A percentile compares a stretch with the other conserved stretches of the same genome.
phyloP scores from a whole-genome alignment of 1,284 basidiomycete genomes.

The Chiua sp. region DNA sequence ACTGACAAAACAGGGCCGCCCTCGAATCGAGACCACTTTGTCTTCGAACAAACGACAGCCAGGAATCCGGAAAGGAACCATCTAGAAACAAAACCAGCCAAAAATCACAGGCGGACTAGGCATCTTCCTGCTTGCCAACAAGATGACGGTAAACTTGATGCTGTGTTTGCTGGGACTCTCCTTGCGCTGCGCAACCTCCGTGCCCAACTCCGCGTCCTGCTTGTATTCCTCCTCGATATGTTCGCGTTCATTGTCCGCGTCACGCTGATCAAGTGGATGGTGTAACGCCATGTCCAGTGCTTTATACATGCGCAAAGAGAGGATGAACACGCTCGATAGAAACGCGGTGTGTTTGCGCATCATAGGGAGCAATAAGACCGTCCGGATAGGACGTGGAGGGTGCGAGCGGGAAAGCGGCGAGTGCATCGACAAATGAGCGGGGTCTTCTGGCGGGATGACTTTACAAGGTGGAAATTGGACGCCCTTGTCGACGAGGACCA shows the following conservation, averaged over 20 bases:
- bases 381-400: constrained; percentile 90
- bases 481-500: constrained; percentile 82
- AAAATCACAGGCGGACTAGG: too few relatives aligned
- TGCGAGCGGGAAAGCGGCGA: constrained; percentile 90
- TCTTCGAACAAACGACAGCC: constrained; percentile 86
- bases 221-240: constrained; percentile 70
- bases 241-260: constrained; percentile 57
- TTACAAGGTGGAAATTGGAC: constrained; percentile 87
- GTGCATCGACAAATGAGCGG: constrained; percentile 59
- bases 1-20: constrained; percentile 88
- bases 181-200: constrained; percentile 82
- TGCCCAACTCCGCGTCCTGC: constrained; percentile 57
- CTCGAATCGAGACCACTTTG: constrained; percentile 90
- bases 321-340: constrained; percentile 90
- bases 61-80: constrained; percentile 75
- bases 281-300: constrained; percentile 45
- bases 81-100: constrained; percentile 50
- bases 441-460: constrained; percentile 59
- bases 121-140: background rate
- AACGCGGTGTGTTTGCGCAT: constrained; percentile 88
- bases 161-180: constrained; percentile 55
- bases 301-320: constrained; percentile 87
- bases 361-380: constrained; percentile 94
- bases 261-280: constrained; percentile 59
- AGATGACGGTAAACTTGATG: background rate